Evolutionary conservation across 31 red algal genomes (phyloP), one percentile per base, ranked within the genome.

Genomic region (Asparagopsis taxiformis): DNA sequence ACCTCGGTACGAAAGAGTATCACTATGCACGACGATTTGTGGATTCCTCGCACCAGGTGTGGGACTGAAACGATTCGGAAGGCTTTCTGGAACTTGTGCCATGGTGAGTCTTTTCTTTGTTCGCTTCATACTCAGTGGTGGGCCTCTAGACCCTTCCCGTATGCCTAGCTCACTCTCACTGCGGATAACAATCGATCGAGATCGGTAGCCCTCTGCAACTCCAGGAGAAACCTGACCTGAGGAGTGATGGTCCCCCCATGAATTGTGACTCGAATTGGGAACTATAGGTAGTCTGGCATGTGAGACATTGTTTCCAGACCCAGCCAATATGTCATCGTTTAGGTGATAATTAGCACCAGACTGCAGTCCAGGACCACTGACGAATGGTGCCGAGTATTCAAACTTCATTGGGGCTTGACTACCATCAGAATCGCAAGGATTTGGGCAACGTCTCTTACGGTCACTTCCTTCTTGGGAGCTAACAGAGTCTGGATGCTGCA

Each of bases 11-110:
- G 41, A 46, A 46, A 46, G 41, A 6, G 13, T 6, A 13, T 46
- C 41, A 46, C 41, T 46, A 9, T 46, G 41, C 6, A 46, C 41
- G 8, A 46, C 41, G 41, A 6, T 46, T 6, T 46, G 41, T 46
- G 41, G 41, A 6, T 46, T 46, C 13, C 41, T 46, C 8, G 13
- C 13, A 46, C 41, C 41, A n/a, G n/a, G n/a, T 46, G 41, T 13
- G 6, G 41, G 13, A 46, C 41, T 13, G 41, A 46, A 46, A 46
- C 13, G 41, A 46, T 46, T 46, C 8, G 41, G 41, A 13, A 46
- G 6, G 41, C 41, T 46, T 46, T 46, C 41, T 46, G 41, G 41
- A 46, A 46, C 41, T 46, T 46, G 41, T 46, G 41, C 41, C 41
- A 46, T 46, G 6, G 41, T 46, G 8, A 13, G 8, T 46, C 41